Conservation (phyloP, 164 flowering plant species). For the Macadamia integrifolia region DNA sequence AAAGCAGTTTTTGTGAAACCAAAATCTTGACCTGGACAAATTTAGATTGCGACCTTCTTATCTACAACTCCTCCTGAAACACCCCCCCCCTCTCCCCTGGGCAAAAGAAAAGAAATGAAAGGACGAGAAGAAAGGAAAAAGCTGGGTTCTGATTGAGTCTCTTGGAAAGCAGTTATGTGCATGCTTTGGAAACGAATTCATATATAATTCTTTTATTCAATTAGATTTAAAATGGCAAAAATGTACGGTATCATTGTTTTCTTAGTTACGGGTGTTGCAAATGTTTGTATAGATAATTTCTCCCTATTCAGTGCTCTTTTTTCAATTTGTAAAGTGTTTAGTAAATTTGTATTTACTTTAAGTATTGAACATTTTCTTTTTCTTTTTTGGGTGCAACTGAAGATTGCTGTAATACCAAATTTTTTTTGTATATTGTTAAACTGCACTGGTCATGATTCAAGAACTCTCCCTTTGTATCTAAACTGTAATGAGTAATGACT, state of each 20-base stretch:
- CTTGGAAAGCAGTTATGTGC: background rate
- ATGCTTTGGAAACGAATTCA: background rate
- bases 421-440: too few relatives aligned
- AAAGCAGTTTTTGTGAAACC: constrained; percentile 43
- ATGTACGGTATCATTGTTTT: constrained; percentile 1
- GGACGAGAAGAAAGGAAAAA: too few relatives aligned
- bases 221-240: background rate
- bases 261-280: constrained; percentile 1
- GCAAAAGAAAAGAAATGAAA: background rate
- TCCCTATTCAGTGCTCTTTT: constrained; percentile 3
- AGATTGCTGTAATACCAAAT: too few relatives aligned
- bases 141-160: background rate
- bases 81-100: background rate
- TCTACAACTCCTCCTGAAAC: background rate
- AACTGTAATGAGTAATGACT: too few relatives aligned
- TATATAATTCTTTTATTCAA: constrained; percentile 18
- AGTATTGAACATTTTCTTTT: too few relatives aligned
- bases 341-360: background rate
- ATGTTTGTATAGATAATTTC: constrained; percentile 7
- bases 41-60: background rate
- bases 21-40: constrained; percentile 5
- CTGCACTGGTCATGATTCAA: too few relatives aligned
- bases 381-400: too few relatives aligned
- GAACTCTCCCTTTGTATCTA: too few relatives aligned
- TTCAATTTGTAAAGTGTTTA: constrained; percentile 5